Evolutionary conservation across 2,329 filamentous ascomycete genomes (phyloP).

Genomic region (Drechslerella dactyloides): DNA sequence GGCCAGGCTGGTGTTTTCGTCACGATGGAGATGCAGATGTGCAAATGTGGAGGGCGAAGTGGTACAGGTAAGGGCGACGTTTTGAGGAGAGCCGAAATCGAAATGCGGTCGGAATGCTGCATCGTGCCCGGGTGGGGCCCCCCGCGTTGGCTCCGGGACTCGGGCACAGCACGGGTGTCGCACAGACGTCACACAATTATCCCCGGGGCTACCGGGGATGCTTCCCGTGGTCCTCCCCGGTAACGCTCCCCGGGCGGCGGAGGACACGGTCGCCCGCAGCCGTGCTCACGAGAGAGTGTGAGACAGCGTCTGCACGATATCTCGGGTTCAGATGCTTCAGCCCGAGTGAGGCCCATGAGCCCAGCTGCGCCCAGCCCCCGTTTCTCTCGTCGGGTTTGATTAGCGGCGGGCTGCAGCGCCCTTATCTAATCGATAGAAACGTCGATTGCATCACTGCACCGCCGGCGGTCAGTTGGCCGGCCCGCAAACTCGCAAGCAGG

Average conservation of each 20-base stretch:
- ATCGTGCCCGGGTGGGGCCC: no score
- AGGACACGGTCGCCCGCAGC: no score
- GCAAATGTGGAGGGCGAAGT: not conserved
- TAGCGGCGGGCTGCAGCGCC: not conserved
- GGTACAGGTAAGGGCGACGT: not conserved
- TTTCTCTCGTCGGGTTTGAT: not conserved
- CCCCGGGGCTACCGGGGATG: not conserved
- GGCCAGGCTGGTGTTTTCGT: slow-evolving; percentile 2
- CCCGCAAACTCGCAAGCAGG: not conserved
- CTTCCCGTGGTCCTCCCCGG: no score
- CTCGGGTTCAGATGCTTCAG: no score
- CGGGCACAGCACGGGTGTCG: not conserved
- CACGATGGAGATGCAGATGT: not conserved
- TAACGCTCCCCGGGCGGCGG: no score
- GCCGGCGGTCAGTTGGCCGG: not conserved
- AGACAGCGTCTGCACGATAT: no score
- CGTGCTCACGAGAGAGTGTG: no score
- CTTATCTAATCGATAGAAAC: not conserved
- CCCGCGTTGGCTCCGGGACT: not conserved
- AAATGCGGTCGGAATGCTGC: not conserved
- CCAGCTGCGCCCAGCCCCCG: no score
- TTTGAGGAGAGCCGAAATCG: slow-evolving; percentile 2
- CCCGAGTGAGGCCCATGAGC: no score
- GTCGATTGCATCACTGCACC: slow-evolving; percentile 4
- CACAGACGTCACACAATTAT: not conserved